Evolutionary conservation across 2,329 filamentous ascomycete genomes (phyloP).

Genomic region (Monilinia fructicola): DNA sequence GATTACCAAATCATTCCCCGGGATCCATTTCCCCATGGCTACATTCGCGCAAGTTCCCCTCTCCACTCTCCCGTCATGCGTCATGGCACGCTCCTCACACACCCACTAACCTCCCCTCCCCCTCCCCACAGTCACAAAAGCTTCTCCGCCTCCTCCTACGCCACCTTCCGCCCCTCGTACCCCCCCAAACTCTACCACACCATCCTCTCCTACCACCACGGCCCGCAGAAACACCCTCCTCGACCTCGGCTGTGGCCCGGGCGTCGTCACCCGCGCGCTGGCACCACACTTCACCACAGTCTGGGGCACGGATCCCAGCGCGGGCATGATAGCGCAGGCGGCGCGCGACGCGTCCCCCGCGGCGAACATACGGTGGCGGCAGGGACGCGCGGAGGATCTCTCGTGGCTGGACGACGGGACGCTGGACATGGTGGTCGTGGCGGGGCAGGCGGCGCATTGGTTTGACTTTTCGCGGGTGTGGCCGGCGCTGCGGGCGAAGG

Average conservation of each 20-base stretch:
- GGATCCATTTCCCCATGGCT: constrained; percentile 42
- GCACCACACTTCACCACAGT: constrained; percentile 52
- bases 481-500: constrained; percentile 54
- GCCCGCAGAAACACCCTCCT: constrained; percentile 44
- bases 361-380: constrained; percentile 49
- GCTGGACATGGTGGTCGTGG: constrained; percentile 52
- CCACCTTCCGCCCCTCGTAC: constrained; percentile 60
- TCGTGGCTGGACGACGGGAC: constrained; percentile 49
- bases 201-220: constrained; percentile 54
- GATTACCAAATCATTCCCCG: background rate
- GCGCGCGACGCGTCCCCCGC: constrained; percentile 41
- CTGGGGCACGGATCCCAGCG: constrained; percentile 57
- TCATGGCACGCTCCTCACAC: constrained; percentile 21
- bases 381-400: constrained; percentile 55
- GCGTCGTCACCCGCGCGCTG: constrained; percentile 55
- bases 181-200: constrained; percentile 55
- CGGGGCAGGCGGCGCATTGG: constrained; percentile 64
- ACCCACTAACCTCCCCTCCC: constrained; percentile 12
- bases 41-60: constrained; percentile 48
- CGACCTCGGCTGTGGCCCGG: constrained; percentile 65
- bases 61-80: background rate
- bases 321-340: constrained; percentile 57
- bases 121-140: constrained; percentile 48
- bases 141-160: constrained; percentile 58
- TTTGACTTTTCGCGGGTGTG: constrained; percentile 59